phyloP scores from a whole-genome alignment of 371 early-diverging fungal genomes.

The Apophysomyces variabilis region DNA sequence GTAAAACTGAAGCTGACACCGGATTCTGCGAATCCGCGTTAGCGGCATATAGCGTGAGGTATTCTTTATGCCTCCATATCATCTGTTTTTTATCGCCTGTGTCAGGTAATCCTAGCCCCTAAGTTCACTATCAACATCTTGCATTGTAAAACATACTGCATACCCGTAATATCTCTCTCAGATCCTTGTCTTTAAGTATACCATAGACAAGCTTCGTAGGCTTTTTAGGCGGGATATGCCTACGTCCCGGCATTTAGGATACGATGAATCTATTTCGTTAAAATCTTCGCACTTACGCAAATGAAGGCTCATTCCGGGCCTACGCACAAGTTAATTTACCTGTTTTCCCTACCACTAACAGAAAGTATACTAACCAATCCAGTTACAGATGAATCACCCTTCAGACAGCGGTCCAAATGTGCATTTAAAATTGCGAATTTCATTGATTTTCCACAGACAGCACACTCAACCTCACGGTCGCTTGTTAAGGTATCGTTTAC shows the following conservation, averaged over 20 bases:
- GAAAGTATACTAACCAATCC: background rate
- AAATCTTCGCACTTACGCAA: background rate
- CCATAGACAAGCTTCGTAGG: conserved; percentile 49
- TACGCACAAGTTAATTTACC: background rate
- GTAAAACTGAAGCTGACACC: conserved; percentile 11
- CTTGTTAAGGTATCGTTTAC: background rate
- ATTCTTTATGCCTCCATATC: conserved; percentile 65
- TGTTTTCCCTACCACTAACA: background rate
- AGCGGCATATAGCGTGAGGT: conserved; percentile 64
- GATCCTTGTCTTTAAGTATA: conserved; percentile 48
- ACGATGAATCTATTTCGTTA: background rate
- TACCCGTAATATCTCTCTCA: conserved; percentile 43
- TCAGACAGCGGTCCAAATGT: conserved; percentile 45
- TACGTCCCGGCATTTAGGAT: background rate
- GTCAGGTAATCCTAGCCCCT: conserved; percentile 61
- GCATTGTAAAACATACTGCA: background rate
- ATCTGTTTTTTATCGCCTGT: conserved; percentile 61
- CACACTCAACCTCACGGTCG: conserved; percentile 33
- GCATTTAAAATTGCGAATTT: conserved; percentile 32
- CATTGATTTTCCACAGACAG: conserved; percentile 34
- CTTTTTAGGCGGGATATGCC: conserved; percentile 19
- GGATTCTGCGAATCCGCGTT: conserved; percentile 64
- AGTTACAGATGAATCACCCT: conserved; percentile 16
- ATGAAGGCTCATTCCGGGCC: background rate
- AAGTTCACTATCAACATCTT: background rate